Conservation (phyloP, 2,329 filamentous ascomycete genomes). For the Fusarium sp. region DNA sequence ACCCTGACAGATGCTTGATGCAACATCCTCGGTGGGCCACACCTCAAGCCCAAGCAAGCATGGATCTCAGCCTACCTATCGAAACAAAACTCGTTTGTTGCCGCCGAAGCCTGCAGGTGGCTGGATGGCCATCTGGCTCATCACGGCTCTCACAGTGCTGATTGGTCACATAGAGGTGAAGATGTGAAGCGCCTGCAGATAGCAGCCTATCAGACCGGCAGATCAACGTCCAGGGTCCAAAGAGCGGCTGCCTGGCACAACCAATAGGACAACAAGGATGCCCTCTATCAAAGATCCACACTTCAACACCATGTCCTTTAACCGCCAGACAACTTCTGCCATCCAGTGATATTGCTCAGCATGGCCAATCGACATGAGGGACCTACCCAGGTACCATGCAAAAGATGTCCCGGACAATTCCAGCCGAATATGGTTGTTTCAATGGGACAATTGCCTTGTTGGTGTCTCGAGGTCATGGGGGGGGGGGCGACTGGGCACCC, state of each 20-base stretch:
- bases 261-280: constrained; percentile 32
- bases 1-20: constrained; percentile 12
- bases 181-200: constrained; percentile 34
- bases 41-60: not conserved
- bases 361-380: constrained; percentile 14
- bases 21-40: constrained; percentile 17
- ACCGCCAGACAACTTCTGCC: constrained; percentile 20
- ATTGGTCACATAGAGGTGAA: constrained; percentile 50
- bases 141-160: constrained; percentile 44
- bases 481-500: constrained; percentile 7
- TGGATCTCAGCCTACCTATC: constrained; percentile 24
- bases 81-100: constrained; percentile 50
- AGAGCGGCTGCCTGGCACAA: constrained; percentile 16
- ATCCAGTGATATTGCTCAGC: constrained; percentile 24
- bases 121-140: constrained; percentile 48
- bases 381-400: constrained; percentile 28
- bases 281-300: constrained; percentile 34
- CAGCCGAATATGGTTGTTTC: constrained; percentile 7
- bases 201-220: constrained; percentile 39
- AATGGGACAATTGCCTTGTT: constrained; percentile 11
- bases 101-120: constrained; percentile 56
- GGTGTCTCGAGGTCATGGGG: constrained; percentile 6
- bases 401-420: constrained; percentile 15
- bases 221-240: constrained; percentile 27
- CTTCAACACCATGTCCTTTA: constrained; percentile 33